Conservation (phyloP, 2,329 filamentous ascomycete genomes). For the Sporothrix globosa region DNA sequence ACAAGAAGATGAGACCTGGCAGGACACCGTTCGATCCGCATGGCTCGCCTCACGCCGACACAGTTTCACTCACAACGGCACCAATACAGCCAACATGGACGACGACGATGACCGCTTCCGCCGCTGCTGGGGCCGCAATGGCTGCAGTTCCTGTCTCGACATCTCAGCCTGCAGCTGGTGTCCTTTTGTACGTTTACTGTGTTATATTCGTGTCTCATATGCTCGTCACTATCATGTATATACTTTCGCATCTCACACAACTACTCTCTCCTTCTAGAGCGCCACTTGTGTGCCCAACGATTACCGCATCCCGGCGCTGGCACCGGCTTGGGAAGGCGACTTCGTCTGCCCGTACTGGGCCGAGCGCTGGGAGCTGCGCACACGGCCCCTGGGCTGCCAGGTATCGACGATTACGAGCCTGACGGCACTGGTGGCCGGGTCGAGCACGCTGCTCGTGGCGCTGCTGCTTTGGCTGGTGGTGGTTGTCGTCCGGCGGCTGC, state of each 20-base stretch:
- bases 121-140: constrained; percentile 57
- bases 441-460: constrained; percentile 41
- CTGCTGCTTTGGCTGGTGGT: constrained; percentile 38
- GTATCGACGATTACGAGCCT: constrained; percentile 50
- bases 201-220: not conserved
- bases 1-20: constrained; percentile 3
- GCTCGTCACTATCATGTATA: not conserved
- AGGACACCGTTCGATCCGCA: not conserved
- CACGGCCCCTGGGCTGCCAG: constrained; percentile 47
- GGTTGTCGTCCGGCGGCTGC: constrained; percentile 28
- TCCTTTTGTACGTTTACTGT: constrained; percentile 50
- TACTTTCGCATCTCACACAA: not conserved
- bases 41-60: constrained; percentile 7
- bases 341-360: constrained; percentile 57
- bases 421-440: constrained; percentile 44
- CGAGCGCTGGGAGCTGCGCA: constrained; percentile 51
- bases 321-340: constrained; percentile 52
- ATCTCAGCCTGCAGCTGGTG: constrained; percentile 56
- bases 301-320: constrained; percentile 51
- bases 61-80: not conserved
- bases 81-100: constrained; percentile 36
- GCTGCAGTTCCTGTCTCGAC: constrained; percentile 53
- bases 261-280: constrained; percentile 45
- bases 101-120: constrained; percentile 49
- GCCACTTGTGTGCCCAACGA: constrained; percentile 59